These are phyloP conservation scores for Phaseolus coccineus DNA, from an alignment of 331 rosid genomes.

Conservation along the genomic window DNA sequence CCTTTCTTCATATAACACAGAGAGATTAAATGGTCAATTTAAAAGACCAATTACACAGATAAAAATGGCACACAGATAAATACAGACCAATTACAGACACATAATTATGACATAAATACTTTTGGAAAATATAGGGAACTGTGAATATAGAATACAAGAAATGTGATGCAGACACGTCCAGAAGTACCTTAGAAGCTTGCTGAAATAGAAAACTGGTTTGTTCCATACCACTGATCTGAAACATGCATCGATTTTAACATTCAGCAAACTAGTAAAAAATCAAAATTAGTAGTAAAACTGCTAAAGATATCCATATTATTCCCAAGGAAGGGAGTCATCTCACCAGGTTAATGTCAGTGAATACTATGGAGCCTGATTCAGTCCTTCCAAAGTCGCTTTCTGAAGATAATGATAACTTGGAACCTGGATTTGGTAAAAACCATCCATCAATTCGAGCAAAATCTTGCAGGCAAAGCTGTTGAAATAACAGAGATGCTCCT, in stretches of 20 bases:
- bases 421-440: conserved; percentile 74
- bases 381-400: conserved; percentile 70
- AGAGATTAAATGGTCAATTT: conserved; percentile 7
- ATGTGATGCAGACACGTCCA: conserved; percentile 24
- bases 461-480: conserved; percentile 72
- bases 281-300: conserved; percentile 26
- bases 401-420: conserved; percentile 54
- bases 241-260: conserved; percentile 37
- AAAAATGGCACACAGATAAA: not conserved
- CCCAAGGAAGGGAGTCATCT: conserved; percentile 42
- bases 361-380: conserved; percentile 71
- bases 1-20: not conserved
- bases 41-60: not conserved
- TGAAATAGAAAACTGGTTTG: conserved; percentile 98
- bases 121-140: not conserved
- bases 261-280: conserved; percentile 18
- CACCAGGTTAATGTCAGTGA: conserved; percentile 95
- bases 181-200: conserved; percentile 93
- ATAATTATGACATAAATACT: not conserved
- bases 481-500: conserved; percentile 87
- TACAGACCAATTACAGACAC: not conserved
- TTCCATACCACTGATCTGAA: conserved; percentile 98
- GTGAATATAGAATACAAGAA: conserved; percentile 16
- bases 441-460: conserved; percentile 98
- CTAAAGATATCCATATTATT: conserved; percentile 5